Base-by-base conservation (phyloP, 495 filamentous ascomycete species). In the Penicillium longicatenatum region DNA sequence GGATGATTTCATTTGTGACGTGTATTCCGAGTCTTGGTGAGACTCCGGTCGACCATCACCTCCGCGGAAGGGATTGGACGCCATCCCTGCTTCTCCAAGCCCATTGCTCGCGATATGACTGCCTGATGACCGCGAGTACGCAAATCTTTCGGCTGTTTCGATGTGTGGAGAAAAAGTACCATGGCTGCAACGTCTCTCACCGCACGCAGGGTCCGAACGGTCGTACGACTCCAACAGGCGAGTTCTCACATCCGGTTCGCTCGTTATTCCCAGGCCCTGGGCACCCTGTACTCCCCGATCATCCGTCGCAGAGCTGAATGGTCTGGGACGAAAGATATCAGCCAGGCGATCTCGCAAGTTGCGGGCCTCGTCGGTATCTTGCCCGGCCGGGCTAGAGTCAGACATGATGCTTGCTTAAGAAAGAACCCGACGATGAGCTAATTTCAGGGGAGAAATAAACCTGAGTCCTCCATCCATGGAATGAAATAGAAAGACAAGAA, bases 131-230 rank as follows among this genome's bases (percentile, higher is more conserved):
- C 39, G 59, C 19, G 45, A 26, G 11, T 55, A 75, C n/a, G 74
- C 59, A 53, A 76, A 80, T 42, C 77, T 73, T 24, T 79, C 69
- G 11, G 77, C 73, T 37, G 74, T 81, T 51, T 73, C 73, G 3
- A 84, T 75, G n/a, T 81, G 78, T 11, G 90, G 88, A 16, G 88
- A 91, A 69, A 92, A 90, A n/a, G 87, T 88, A 55, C 90, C 90
- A 71, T 93, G 89, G 58, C 84, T 82, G 75, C 88, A 92, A 52
- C 79, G 60, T 54, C 75, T 67, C 64, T 75, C 48, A 47, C 76
- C 77, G 43, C 75, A 77, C 6, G 64, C 58, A 48, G 75, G 72
- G 21, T 67, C 65, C 37, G 56, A 56, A 31, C 63, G 69, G 43
- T 76, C 54, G 52, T 79, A 78, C 4, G 71, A 75, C 43, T 73